Conservation (phyloP, 2,329 filamentous ascomycete genomes). For the Aureobasidium uvarum region DNA sequence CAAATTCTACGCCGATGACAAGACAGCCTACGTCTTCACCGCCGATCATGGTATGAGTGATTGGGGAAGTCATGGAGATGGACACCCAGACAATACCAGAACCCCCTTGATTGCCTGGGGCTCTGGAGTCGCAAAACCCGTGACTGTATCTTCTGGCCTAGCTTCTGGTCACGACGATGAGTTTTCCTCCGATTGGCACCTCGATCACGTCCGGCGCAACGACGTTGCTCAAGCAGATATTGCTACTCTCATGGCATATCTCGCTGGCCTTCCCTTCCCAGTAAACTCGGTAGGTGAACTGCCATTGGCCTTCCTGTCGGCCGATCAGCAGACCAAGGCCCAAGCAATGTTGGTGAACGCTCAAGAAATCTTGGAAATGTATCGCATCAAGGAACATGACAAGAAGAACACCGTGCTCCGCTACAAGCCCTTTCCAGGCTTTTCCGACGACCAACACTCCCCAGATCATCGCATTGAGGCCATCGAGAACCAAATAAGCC, state of each 20-base stretch:
- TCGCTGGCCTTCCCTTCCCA: conserved; percentile 83
- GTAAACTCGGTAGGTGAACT: conserved; percentile 95
- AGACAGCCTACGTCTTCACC: conserved; percentile 95
- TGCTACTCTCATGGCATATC: conserved; percentile 91
- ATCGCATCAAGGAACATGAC: conserved; percentile 83
- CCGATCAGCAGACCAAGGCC: conserved; percentile 71
- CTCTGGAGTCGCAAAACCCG: conserved; percentile 78
- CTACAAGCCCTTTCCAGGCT: conserved; percentile 71
- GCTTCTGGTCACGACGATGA: conserved; percentile 83
- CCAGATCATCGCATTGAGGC: conserved; percentile 65
- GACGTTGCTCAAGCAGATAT: conserved; percentile 94
- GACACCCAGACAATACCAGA: conserved; percentile 93
- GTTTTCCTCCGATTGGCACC: conserved; percentile 83
- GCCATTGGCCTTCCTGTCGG: conserved; percentile 77
- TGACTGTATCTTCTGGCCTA: conserved; percentile 53
- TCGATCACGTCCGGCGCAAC: conserved; percentile 77
- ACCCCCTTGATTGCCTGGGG: conserved; percentile 94
- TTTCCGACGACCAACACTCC: conserved; percentile 63
- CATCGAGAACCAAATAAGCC: conserved; percentile 67
- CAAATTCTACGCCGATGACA: conserved; percentile 75
- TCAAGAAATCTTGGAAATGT: conserved; percentile 89
- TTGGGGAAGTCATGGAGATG: conserved; percentile 98
- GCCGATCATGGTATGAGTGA: conserved; percentile 99
- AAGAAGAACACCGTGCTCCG: conserved; percentile 74
- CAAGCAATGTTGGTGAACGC: conserved; percentile 82